Evolutionary conservation across 1,284 basidiomycete species (phyloP).

Genomic region (Peniophora sp.): DNA sequence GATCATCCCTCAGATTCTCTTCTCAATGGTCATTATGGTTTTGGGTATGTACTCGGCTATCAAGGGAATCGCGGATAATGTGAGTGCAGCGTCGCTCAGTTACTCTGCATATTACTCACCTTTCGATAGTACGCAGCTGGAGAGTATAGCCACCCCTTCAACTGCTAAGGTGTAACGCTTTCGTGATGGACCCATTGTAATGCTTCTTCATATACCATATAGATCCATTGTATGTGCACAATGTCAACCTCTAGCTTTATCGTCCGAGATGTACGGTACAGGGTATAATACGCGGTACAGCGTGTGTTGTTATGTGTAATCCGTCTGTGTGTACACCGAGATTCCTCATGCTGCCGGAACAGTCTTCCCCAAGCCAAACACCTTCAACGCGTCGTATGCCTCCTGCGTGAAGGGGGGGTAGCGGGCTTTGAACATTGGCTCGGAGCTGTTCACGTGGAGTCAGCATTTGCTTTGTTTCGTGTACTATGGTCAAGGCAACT

Average conservation of each 20-base stretch:
- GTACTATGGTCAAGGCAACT: not conserved
- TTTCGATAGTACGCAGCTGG: not conserved
- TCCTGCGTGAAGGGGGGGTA: conserved; percentile 16
- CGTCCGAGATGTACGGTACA: no score
- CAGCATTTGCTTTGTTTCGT: not conserved
- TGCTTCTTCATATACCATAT: no score
- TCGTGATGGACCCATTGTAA: no score
- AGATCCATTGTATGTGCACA: no score
- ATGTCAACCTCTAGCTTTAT: no score
- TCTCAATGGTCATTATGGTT: conserved; percentile 7
- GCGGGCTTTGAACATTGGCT: conserved; percentile 12
- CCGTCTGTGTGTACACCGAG: no score
- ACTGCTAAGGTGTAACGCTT: not conserved
- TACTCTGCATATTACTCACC: not conserved
- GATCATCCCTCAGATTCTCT: conserved; percentile 1
- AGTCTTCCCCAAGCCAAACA: not conserved
- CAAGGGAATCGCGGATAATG: conserved; percentile 5
- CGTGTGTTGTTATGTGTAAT: no score
- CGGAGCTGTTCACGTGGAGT: conserved; percentile 8
- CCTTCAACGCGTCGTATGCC: not conserved
- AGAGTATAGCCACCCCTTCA: conserved; percentile 4
- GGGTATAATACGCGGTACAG: no score
- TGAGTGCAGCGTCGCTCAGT: not conserved
- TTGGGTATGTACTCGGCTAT: conserved; percentile 6
- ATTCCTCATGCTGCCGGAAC: not conserved